Evolutionary conservation across 176 grass and related monocot species (phyloP).

Genomic region (Avena sativa): DNA sequence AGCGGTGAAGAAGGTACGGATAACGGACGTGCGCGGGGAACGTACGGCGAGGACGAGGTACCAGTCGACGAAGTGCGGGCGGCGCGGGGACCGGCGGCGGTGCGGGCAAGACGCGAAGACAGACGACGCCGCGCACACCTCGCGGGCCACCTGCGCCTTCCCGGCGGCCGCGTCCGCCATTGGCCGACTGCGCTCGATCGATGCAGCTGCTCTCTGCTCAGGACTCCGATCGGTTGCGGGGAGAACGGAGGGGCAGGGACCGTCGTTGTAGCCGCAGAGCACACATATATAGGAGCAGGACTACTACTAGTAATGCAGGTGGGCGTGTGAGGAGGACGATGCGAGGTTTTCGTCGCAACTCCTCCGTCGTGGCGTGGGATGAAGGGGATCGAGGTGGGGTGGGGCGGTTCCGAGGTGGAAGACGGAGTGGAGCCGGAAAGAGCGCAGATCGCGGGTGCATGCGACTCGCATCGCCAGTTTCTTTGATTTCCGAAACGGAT

Average conservation of each 20-base stretch:
- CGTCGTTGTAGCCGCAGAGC: not conserved
- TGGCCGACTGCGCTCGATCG: not conserved
- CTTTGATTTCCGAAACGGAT: not conserved
- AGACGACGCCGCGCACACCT: conserved; percentile 65
- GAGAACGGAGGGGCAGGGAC: not conserved
- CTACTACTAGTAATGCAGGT: too few relatives aligned
- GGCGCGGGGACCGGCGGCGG: conserved; percentile 46
- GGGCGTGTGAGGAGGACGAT: not conserved
- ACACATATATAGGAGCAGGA: not conserved
- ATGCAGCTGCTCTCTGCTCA: too few relatives aligned
- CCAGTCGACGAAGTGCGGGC: conserved; percentile 75
- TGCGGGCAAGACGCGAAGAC: conserved; percentile 72
- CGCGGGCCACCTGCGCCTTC: conserved; percentile 47
- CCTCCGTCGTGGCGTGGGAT: not conserved
- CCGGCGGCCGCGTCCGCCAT: conserved; percentile 18
- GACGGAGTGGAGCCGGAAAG: not conserved
- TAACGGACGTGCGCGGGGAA: not conserved
- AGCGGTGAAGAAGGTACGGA: not conserved
- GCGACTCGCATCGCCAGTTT: not conserved
- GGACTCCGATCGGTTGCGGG: not conserved
- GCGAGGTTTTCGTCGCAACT: not conserved
- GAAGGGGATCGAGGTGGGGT: not conserved
- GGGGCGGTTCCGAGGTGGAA: not conserved
- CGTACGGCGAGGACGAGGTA: conserved; percentile 93
- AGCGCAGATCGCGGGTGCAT: conserved; percentile 30